These are phyloP conservation scores for Neohortaea acidophila DNA, from an alignment of 495 filamentous ascomycete species.

Conservation along the genomic window DNA sequence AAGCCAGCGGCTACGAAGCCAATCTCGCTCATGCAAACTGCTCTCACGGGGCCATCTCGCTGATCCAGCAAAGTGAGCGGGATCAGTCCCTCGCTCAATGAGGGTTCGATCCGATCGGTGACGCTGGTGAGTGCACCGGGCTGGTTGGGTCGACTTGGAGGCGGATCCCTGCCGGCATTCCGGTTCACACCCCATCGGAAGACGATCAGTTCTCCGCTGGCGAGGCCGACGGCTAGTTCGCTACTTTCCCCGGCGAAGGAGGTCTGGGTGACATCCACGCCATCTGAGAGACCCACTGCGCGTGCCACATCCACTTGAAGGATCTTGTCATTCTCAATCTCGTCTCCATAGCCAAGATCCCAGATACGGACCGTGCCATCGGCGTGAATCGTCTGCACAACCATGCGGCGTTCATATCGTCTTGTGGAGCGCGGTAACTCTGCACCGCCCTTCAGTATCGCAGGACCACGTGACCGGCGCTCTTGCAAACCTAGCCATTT, in stretches of 20 bases:
- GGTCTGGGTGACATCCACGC: constrained; percentile 58
- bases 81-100: constrained; percentile 64
- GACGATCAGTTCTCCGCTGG: constrained; percentile 65
- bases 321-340: constrained; percentile 71
- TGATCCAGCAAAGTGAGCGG: constrained; percentile 69
- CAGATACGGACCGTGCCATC: constrained; percentile 79
- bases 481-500: constrained; percentile 85
- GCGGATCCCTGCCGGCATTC: constrained; percentile 38
- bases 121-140: constrained; percentile 55
- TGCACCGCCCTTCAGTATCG: constrained; percentile 59
- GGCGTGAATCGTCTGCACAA: constrained; percentile 68
- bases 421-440: constrained; percentile 50
- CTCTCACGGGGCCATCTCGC: constrained; percentile 62
- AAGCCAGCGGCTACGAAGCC: constrained; percentile 83
- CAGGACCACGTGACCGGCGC: constrained; percentile 53
- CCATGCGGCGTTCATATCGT: constrained; percentile 62
- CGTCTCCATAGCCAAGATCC: constrained; percentile 80
- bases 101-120: constrained; percentile 56
- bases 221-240: constrained; percentile 72
- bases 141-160: constrained; percentile 34
- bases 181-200: constrained; percentile 77
- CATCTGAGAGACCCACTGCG: constrained; percentile 66
- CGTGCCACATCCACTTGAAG: constrained; percentile 75
- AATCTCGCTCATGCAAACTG: constrained; percentile 69
- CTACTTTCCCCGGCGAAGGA: constrained; percentile 61